A percentile compares a stretch with the other conserved stretches of the same genome.
Evolutionary conservation across 1,284 basidiomycete species (phyloP).

Genomic region (Malassezia pachydermatis): DNA sequence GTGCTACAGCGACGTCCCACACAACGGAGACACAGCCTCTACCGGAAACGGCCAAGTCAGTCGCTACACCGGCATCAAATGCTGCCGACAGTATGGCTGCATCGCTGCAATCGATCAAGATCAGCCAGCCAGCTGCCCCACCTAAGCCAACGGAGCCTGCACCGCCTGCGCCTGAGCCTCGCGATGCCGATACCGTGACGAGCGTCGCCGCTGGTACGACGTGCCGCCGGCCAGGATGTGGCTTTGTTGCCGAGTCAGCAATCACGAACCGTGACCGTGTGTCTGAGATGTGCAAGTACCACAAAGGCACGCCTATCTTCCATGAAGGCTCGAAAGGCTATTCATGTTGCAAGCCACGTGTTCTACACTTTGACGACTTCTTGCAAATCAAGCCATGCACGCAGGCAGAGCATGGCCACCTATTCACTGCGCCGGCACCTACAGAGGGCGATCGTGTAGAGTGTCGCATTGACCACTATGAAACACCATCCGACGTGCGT

Average conservation of each 20-base stretch:
- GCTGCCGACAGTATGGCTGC: background rate
- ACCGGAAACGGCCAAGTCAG: background rate
- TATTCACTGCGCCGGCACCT: slow-evolving; percentile 25
- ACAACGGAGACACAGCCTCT: slow-evolving; percentile 29
- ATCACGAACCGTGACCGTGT: slow-evolving; percentile 13
- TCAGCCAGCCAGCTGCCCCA: background rate
- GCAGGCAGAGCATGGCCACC: slow-evolving; percentile 30
- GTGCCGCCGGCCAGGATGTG: slow-evolving; percentile 13
- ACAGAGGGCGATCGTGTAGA: slow-evolving; percentile 26
- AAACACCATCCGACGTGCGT: slow-evolving; percentile 40
- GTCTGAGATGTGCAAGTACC: slow-evolving; percentile 33
- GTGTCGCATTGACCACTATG: slow-evolving; percentile 45
- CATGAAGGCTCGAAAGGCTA: slow-evolving; percentile 48
- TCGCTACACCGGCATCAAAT: background rate
- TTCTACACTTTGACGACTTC: slow-evolving; percentile 46
- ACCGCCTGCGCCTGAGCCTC: slow-evolving; percentile 6
- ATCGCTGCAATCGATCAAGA: slow-evolving; percentile 5
- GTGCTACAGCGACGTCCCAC: slow-evolving; percentile 25
- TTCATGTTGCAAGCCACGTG: slow-evolving; percentile 43
- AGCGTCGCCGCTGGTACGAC: background rate
- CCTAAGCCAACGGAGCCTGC: slow-evolving; percentile 1
- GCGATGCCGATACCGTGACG: slow-evolving; percentile 2
- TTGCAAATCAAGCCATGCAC: slow-evolving; percentile 42
- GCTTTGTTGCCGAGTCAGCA: slow-evolving; percentile 1
- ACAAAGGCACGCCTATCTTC: slow-evolving; percentile 42